Conservation (phyloP, 1,139 yeast species). For the Hanseniaspora sp. region DNA sequence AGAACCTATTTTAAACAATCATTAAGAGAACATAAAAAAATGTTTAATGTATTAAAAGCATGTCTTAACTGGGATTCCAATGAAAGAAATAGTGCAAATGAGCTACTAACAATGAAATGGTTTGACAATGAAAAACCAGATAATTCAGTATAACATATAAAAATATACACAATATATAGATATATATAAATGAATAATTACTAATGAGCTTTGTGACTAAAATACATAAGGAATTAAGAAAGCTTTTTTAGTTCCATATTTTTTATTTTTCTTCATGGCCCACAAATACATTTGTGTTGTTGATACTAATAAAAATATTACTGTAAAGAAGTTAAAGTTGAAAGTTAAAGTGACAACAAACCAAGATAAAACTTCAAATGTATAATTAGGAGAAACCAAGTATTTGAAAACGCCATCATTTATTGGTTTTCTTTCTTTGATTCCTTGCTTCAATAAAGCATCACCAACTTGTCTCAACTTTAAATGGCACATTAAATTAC, state of each 20-base stretch:
- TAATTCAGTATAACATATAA: background rate
- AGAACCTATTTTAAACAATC: conserved; percentile 27
- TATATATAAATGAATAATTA: background rate
- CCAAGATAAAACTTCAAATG: conserved; percentile 77
- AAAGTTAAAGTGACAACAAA: conserved; percentile 48
- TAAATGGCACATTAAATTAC: conserved; percentile 61
- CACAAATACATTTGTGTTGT: conserved; percentile 62
- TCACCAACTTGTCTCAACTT: conserved; percentile 34
- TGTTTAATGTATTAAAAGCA: conserved; percentile 28
- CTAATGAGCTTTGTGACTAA: conserved; percentile 16
- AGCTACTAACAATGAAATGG: conserved; percentile 27
- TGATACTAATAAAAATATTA: conserved; percentile 59
- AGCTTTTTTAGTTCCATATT: conserved; percentile 34
- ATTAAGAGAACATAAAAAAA: conserved; percentile 31
- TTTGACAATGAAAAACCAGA: conserved; percentile 22
- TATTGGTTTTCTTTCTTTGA: conserved; percentile 30
- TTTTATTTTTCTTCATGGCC: conserved; percentile 52
- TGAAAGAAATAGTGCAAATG: conserved; percentile 29
- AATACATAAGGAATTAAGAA: conserved; percentile 34
- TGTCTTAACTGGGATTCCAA: conserved; percentile 30
- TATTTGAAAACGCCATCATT: conserved; percentile 38
- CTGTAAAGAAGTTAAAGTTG: conserved; percentile 67
- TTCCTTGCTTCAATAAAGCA: conserved; percentile 32
- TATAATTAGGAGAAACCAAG: conserved; percentile 63
- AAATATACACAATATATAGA: background rate